Percentiles rank a stretch among this genome's conserved stretches.
Evolutionary conservation across 192 early-diverging fungal species (phyloP).

Genomic region (Backusella tarrabulga): DNA sequence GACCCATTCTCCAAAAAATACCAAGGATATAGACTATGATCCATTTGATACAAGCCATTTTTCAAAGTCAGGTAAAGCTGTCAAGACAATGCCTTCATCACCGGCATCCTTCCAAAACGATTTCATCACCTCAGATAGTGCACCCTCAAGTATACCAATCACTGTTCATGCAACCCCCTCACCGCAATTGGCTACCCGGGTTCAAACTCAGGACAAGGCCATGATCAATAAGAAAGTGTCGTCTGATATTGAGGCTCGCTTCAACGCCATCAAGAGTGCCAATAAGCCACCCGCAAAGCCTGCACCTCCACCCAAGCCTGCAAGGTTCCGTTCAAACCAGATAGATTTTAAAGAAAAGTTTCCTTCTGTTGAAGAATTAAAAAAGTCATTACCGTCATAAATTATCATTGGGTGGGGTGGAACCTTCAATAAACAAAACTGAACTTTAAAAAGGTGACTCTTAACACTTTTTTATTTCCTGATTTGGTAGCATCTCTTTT

Average conservation of each 20-base stretch:
- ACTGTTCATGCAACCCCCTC: constrained; percentile 3
- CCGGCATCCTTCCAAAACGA: background rate
- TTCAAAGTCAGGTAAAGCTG: background rate
- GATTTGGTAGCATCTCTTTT: background rate
- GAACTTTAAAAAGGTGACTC: background rate
- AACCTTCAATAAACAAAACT: background rate
- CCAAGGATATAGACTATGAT: constrained; percentile 5
- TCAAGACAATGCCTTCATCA: background rate
- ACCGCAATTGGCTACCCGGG: background rate
- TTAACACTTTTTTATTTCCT: background rate
- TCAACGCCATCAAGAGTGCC: constrained; percentile 11
- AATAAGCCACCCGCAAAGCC: background rate
- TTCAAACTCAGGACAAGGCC: background rate
- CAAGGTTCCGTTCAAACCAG: constrained; percentile 29
- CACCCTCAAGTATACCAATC: background rate
- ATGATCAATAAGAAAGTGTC: constrained; percentile 9
- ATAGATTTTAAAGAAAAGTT: constrained; percentile 30
- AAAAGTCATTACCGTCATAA: background rate
- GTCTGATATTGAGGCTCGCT: constrained; percentile 13
- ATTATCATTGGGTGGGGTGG: background rate
- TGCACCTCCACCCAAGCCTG: constrained; percentile 31
- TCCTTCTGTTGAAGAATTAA: constrained; percentile 25
- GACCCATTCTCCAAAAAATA: background rate
- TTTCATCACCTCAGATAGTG: background rate
- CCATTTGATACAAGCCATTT: constrained; percentile 16